These are phyloP conservation scores for Schrenkiella parvula DNA, from an alignment of 345 rosid genomes.

Conservation along the genomic window DNA sequence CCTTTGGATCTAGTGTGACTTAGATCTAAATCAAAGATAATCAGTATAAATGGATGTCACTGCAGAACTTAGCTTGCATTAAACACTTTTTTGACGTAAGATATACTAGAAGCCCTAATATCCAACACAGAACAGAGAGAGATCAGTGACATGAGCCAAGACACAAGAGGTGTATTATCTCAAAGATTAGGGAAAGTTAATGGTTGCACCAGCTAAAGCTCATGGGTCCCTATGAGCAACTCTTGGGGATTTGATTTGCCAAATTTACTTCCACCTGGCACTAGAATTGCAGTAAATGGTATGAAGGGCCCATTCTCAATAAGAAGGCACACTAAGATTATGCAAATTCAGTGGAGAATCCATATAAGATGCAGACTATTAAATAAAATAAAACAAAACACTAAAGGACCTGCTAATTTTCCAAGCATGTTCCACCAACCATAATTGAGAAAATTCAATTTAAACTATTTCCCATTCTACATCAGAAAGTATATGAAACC, in stretches of 20 bases:
- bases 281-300: constrained; percentile 22
- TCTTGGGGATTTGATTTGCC: constrained; percentile 24
- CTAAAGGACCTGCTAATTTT: constrained; percentile 18
- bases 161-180: constrained; percentile 22
- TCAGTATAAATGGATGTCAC: constrained; percentile 7
- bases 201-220: constrained; percentile 33
- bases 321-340: constrained; percentile 26
- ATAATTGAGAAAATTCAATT: constrained; percentile 13
- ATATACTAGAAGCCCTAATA: constrained; percentile 1
- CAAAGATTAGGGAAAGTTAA: constrained; percentile 13
- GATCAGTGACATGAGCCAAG: constrained; percentile 8
- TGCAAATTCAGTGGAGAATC: constrained; percentile 50
- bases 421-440: constrained; percentile 31
- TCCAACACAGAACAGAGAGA: constrained; percentile 13
- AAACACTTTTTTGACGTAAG: constrained; percentile 12
- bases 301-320: constrained; percentile 24
- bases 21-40: neutral
- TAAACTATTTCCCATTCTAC: constrained; percentile 1
- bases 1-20: neutral
- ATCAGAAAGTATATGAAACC: constrained; percentile 13
- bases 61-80: constrained; percentile 9
- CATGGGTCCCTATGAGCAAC: constrained; percentile 36
- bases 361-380: constrained; percentile 24
- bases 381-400: constrained; percentile 7
- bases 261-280: constrained; percentile 28